Percentiles rank a stretch among this genome's conserved stretches.
Conservation (phyloP, 257 asterid genomes). For the Verbascum thapsus region DNA sequence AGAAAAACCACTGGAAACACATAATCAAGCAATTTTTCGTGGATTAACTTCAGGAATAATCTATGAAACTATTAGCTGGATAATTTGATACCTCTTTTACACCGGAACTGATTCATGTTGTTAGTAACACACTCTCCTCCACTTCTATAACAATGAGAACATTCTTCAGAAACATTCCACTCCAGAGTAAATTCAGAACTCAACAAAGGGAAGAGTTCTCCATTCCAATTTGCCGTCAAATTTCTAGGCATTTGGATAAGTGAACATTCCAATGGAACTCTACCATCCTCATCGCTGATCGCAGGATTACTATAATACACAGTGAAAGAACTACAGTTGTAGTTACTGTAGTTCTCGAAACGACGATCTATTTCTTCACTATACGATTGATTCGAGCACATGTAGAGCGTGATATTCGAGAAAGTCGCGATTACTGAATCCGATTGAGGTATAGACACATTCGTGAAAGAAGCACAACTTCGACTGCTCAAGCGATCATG, state of each 20-base stretch:
- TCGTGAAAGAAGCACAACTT: not conserved
- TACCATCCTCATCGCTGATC: not conserved
- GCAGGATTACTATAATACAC: slow-evolving; percentile 1
- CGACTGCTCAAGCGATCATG: not conserved
- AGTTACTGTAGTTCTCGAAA: not conserved
- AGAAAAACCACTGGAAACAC: not conserved
- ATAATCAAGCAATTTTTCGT: too few species aligned
- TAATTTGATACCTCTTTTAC: slow-evolving; percentile 18
- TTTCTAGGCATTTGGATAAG: slow-evolving; percentile 22
- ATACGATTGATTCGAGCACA: not conserved
- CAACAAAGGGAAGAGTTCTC: slow-evolving; percentile 16
- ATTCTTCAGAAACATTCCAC: slow-evolving; percentile 32
- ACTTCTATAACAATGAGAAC: slow-evolving; percentile 18
- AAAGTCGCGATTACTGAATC: slow-evolving; percentile 18
- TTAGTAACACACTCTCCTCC: slow-evolving; percentile 32
- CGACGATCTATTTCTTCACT: too few species aligned
- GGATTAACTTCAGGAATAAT: too few species aligned
- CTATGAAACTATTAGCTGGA: too few species aligned
- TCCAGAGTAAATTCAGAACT: slow-evolving; percentile 15
- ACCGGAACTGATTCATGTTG: slow-evolving; percentile 2
- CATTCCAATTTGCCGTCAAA: not conserved
- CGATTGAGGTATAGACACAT: not conserved
- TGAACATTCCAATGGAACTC: not conserved
- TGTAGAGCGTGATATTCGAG: slow-evolving; percentile 22
- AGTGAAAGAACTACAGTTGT: not conserved